A percentile compares a stretch with the other conserved stretches of the same genome.
Evolutionary conservation across 2,329 filamentous ascomycete species (phyloP).

Genomic region (Ophiognomonia clavigignenti-juglandacearum): DNA sequence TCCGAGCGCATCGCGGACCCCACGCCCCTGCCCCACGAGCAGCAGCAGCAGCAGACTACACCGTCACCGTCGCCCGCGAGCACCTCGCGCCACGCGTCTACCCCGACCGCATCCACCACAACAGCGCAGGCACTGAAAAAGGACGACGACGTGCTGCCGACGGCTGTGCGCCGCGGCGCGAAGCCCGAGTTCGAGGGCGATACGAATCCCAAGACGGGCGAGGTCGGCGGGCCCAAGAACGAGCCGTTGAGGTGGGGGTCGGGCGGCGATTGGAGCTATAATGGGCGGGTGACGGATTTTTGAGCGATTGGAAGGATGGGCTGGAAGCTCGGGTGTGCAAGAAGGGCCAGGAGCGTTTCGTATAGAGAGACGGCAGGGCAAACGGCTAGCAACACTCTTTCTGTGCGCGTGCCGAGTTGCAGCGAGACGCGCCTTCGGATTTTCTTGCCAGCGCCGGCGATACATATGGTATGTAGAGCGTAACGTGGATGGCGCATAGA

Average conservation of each 20-base stretch:
- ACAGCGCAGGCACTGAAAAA: constrained; percentile 28
- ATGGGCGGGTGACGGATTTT: constrained; percentile 92
- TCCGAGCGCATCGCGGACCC: constrained; percentile 37
- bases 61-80: constrained; percentile 19
- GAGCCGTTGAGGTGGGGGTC: constrained; percentile 87
- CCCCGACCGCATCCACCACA: constrained; percentile 20
- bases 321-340: too few relatives aligned
- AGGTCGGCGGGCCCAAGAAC: constrained; percentile 95
- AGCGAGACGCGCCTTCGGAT: too few relatives aligned
- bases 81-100: constrained; percentile 24
- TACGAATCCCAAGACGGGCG: constrained; percentile 85
- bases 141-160: constrained; percentile 38
- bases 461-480: too few relatives aligned
- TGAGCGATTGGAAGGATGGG: too few relatives aligned
- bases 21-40: constrained; percentile 21
- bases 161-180: constrained; percentile 67
- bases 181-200: constrained; percentile 92
- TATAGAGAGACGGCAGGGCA: too few relatives aligned
- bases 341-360: too few relatives aligned
- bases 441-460: too few relatives aligned
- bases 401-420: too few relatives aligned
- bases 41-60: constrained; percentile 17
- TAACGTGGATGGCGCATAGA: too few relatives aligned
- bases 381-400: too few relatives aligned
- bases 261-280: constrained; percentile 81